phyloP scores from a whole-genome alignment of 805 yeast genomes.

The Suhomyces prunicola region DNA sequence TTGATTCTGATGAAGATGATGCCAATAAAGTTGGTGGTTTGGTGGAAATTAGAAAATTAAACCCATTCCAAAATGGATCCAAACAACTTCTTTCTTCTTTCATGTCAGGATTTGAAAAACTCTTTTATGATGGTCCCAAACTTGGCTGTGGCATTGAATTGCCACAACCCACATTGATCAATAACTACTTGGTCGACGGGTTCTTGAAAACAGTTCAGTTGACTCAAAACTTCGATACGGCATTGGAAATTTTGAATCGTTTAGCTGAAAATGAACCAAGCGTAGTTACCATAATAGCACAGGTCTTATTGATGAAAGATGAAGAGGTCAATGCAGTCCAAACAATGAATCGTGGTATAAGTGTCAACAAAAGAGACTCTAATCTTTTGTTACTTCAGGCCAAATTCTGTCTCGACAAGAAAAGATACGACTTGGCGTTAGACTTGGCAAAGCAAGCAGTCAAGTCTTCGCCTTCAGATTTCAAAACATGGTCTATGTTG shows the following conservation, averaged over 20 bases:
- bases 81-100: constrained; percentile 43
- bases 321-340: constrained; percentile 60
- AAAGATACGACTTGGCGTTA: constrained; percentile 53
- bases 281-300: constrained; percentile 57
- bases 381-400: constrained; percentile 55
- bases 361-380: constrained; percentile 50
- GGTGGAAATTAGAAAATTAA: constrained; percentile 79
- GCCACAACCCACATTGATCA: constrained; percentile 61
- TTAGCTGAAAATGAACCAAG: constrained; percentile 51
- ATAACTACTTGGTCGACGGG: constrained; percentile 74
- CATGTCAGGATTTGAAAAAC: constrained; percentile 59
- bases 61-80: constrained; percentile 63
- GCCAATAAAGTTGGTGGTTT: constrained; percentile 49
- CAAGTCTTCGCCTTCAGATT: constrained; percentile 70
- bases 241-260: constrained; percentile 54
- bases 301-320: constrained; percentile 49
- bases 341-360: constrained; percentile 49
- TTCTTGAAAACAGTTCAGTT: constrained; percentile 60
- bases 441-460: constrained; percentile 62
- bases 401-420: constrained; percentile 52
- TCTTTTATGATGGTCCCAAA: constrained; percentile 64
- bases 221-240: constrained; percentile 63
- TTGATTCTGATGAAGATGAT: constrained; percentile 68
- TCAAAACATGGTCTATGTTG: constrained; percentile 68
- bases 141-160: constrained; percentile 65